Conservation (phyloP, 371 early-diverging fungal genomes). For the Rhizopus arrhizus region DNA sequence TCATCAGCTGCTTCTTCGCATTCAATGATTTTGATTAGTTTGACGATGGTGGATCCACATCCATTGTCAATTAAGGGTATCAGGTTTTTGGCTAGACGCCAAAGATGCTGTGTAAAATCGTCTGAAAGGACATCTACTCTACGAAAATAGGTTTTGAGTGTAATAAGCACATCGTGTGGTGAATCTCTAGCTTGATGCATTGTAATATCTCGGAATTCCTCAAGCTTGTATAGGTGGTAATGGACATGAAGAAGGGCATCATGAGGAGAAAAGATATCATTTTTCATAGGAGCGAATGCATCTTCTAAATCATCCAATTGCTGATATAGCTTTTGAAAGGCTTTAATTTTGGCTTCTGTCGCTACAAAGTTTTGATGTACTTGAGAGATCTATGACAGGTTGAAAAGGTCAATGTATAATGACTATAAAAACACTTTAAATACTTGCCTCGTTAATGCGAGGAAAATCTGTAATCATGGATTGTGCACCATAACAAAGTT, state of each 20-base stretch:
- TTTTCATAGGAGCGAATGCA: conserved; percentile 74
- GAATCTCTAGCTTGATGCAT: conserved; percentile 75
- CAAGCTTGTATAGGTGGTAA: conserved; percentile 84
- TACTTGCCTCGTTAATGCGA: conserved; percentile 77
- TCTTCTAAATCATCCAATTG: conserved; percentile 71
- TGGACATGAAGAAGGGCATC: conserved; percentile 84
- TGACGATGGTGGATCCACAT: conserved; percentile 74
- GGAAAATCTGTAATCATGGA: conserved; percentile 85
- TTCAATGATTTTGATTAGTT: conserved; percentile 90
- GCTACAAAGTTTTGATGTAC: conserved; percentile 92
- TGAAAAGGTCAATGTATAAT: not conserved
- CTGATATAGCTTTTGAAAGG: conserved; percentile 83
- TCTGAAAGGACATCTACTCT: conserved; percentile 77
- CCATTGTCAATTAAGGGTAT: conserved; percentile 74
- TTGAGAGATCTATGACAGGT: conserved; percentile 71
- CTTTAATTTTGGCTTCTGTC: conserved; percentile 80
- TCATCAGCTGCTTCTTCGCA: conserved; percentile 87
- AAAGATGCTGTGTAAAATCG: conserved; percentile 84
- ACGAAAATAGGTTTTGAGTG: conserved; percentile 80
- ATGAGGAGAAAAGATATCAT: conserved; percentile 65
- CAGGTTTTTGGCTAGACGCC: conserved; percentile 77
- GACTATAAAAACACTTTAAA: not conserved
- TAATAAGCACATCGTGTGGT: conserved; percentile 78
- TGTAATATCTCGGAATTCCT: conserved; percentile 83
- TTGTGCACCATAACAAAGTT: conserved; percentile 81